Conservation (phyloP, 2,329 filamentous ascomycete genomes). For the Claviceps arundinis region DNA sequence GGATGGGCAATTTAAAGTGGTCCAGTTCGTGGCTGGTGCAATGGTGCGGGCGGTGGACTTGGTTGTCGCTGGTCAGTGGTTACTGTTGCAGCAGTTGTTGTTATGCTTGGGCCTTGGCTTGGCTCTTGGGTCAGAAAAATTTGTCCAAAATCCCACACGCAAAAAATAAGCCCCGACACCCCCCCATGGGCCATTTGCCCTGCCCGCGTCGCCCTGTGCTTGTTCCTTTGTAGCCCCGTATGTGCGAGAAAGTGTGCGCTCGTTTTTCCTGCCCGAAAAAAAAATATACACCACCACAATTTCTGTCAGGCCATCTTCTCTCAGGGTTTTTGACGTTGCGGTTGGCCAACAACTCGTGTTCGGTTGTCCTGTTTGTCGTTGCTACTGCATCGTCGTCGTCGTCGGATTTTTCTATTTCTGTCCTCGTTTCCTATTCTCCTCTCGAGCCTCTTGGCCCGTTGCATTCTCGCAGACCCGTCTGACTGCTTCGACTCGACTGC, state of each 20-base stretch:
- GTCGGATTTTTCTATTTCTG: neutral
- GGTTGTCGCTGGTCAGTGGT: too few relatives aligned
- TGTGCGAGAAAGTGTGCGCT: neutral
- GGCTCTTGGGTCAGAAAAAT: neutral
- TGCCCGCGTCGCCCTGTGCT: neutral
- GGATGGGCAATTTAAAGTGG: too few relatives aligned
- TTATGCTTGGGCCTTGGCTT: neutral
- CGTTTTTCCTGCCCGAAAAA: neutral
- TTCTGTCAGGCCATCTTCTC: neutral
- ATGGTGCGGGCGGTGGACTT: too few relatives aligned
- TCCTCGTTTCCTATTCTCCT: neutral
- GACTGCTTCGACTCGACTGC: neutral
- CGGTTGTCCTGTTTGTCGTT: neutral
- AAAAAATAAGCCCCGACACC: slow-evolving; percentile 7
- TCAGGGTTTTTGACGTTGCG: slow-evolving; percentile 2
- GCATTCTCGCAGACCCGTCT: neutral
- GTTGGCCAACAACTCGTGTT: neutral
- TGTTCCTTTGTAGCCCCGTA: neutral
- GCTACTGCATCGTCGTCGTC: neutral
- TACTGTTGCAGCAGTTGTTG: too few relatives aligned
- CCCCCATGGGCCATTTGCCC: neutral
- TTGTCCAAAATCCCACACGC: slow-evolving; percentile 1
- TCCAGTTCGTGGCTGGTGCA: too few relatives aligned
- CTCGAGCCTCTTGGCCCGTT: neutral
- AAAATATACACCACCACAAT: slow-evolving; percentile 1